Base-by-base conservation (phyloP, 2,329 filamentous ascomycete genomes). In the Davidsoniella virescens region DNA sequence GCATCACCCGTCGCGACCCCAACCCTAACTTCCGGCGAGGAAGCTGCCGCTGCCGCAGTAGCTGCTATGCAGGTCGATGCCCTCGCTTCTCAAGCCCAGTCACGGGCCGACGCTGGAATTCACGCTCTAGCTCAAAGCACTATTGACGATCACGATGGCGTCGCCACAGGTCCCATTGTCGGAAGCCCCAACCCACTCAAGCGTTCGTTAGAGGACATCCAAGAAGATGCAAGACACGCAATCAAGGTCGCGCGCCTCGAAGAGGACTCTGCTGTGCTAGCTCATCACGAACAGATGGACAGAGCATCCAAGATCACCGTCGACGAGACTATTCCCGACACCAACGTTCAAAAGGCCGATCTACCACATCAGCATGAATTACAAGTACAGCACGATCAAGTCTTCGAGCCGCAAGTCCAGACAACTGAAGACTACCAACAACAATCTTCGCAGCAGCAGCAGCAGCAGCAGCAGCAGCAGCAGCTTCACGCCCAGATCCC, bases 1-100 rank as follows among this genome's bases (percentile, higher is more conserved):
- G 65, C 70, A 61, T 65, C 67, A 55, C 59, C 63, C 56, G 57
- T 63, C 52, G 62, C 65, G 43, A 56, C 62, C 47, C 59, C 63
- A 51, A 57, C 63, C 55, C 59, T 63, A 52, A 59, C 39, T 26
- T 16, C 48, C n/a, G 29, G 26, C 8, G 52, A 40, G n/a, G 52
- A 47, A 23, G 52, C 52, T 44, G 48, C 52, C 29, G 48, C 47
- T 2, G 48, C 47, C 12, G 52, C 52, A 7, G 48, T 53, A 8
- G 44, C 64, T 53, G 60, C 63, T 54, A 63, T 67, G 55, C 59
- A 62, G 56, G 58, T 62, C 49, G 67, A 69, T 59, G 61, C 65
- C 51, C 60, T 67, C 58, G 66, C 65, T 50, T 62, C 63, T 56
- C 55, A 62, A 37, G 44, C 49, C n/a, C 49, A 51, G 9, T 38